Evolutionary conservation across 2,329 filamentous ascomycete species (phyloP).

Genomic region (Colletotrichum sp.): DNA sequence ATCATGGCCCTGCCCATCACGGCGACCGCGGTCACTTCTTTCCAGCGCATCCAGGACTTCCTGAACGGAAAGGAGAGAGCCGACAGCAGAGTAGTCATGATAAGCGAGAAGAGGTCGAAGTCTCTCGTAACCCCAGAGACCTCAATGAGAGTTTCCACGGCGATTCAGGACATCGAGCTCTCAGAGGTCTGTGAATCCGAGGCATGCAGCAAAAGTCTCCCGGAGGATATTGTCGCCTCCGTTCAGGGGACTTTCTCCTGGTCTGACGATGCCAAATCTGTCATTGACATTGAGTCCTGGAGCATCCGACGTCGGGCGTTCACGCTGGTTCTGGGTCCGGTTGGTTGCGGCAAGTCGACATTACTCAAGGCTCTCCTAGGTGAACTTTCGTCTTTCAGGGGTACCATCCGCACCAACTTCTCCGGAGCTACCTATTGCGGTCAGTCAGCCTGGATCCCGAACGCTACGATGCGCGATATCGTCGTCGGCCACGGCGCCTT

Average conservation of each 20-base stretch:
- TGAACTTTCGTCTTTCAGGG: slow-evolving; percentile 25
- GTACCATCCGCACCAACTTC: slow-evolving; percentile 17
- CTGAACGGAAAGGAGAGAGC: slow-evolving; percentile 23
- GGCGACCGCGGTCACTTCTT: slow-evolving; percentile 24
- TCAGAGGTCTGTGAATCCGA: background rate
- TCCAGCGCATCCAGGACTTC: slow-evolving; percentile 30
- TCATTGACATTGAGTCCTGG: slow-evolving; percentile 11
- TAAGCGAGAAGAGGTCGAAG: background rate
- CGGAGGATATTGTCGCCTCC: background rate
- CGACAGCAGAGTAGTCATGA: background rate
- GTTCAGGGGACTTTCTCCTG: slow-evolving; percentile 18
- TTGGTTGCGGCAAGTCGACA: slow-evolving; percentile 41
- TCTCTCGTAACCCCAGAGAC: no score
- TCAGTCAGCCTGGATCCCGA: slow-evolving; percentile 32
- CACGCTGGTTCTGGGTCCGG: slow-evolving; percentile 35
- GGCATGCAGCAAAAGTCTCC: background rate
- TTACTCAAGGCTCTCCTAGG: slow-evolving; percentile 35
- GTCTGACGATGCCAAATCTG: slow-evolving; percentile 2
- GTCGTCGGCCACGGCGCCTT: slow-evolving; percentile 32
- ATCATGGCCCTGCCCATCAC: slow-evolving; percentile 25
- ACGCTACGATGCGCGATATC: slow-evolving; percentile 35
- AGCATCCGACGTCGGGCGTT: slow-evolving; percentile 9
- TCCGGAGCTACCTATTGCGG: slow-evolving; percentile 28
- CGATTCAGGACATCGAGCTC: background rate
- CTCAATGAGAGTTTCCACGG: background rate